Base-by-base conservation (phyloP, 345 rosid genomes). In the Citrus trifoliata region DNA sequence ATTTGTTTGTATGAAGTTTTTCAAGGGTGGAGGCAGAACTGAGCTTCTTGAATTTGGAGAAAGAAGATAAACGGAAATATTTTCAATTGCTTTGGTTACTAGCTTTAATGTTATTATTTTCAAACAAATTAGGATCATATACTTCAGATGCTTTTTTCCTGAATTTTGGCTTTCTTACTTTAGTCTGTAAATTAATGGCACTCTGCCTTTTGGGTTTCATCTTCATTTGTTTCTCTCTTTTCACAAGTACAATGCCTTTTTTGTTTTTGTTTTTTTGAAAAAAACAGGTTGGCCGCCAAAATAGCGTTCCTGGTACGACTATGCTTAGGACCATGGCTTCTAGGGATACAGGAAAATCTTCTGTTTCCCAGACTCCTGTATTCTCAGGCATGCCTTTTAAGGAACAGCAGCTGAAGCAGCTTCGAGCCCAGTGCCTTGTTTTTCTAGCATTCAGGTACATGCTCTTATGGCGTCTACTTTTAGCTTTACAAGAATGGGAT, bases 361-460 rank as follows among this genome's bases (percentile, higher is more conserved):
- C 86, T 74, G 83, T 82, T 86, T 75, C 89, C 32, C 89, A 86
- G 75, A 83, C 81, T 84, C 78, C 84, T 28, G 27, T 79, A 4
- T 72, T 73, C n/a, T 76, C 88, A 79, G 88, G 91, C 84, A 82
- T 85, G 84, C 95, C 91, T 79, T 94, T 94, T 80, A 94, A 91
- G 74, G 98, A 93, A 75, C 95, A 94, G 67, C 98, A 94, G 80
- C 81, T 94, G 83, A 94, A 90, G 85, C 98, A 94, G 83, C 98
- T 94, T 77, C 90, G 97, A 80, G 98, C 98, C 60, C 98, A 94
- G 80, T 94, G 98, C 87, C 96, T 94, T 60, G 97, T 94, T 35
- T 93, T 93, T 84, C 79, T 94, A 83, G 97, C 98, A 48, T 92
- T 94, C 85, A 89, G 97, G 98, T 94, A 80, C 33, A 62, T 70